Percentiles rank a stretch among this genome's conserved stretches.
phyloP scores from a whole-genome alignment of 306 rosid genomes.

The Trichosanthes cucumerina region DNA sequence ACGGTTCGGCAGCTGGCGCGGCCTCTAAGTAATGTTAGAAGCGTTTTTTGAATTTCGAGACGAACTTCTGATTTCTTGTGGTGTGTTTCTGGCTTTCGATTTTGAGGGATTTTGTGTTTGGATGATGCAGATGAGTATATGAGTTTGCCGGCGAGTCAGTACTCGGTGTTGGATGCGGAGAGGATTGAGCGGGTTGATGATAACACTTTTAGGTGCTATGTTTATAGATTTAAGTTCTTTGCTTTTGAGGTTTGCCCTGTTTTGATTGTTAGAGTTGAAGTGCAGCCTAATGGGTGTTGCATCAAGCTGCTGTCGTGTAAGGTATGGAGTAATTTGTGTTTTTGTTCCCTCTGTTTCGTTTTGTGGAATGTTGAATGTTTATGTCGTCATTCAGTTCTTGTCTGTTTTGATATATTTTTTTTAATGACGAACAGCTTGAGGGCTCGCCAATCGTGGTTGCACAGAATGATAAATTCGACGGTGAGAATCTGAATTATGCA shows the following conservation, averaged over 20 bases:
- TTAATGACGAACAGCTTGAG: constrained; percentile 45
- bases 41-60: background rate
- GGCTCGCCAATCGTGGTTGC: constrained; percentile 78
- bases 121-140: constrained; percentile 59
- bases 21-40: constrained; percentile 69
- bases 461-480: constrained; percentile 87
- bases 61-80: background rate
- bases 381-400: background rate
- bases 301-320: constrained; percentile 91
- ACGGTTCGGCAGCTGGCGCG: constrained; percentile 62
- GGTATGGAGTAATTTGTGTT: constrained; percentile 24
- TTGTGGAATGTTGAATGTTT: background rate
- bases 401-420: constrained; percentile 4
- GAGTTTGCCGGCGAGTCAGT: constrained; percentile 94
- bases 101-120: constrained; percentile 3
- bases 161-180: constrained; percentile 95
- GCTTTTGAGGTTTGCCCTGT: constrained; percentile 85
- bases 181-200: constrained; percentile 88
- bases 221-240: constrained; percentile 71
- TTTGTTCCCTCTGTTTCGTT: background rate
- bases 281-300: constrained; percentile 71
- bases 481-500: constrained; percentile 28
- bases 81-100: background rate
- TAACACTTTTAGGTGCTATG: constrained; percentile 76
- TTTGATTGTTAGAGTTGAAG: constrained; percentile 73